Conservation (phyloP, 176 grass and related monocot species). For the Phoenix dactylifera region DNA sequence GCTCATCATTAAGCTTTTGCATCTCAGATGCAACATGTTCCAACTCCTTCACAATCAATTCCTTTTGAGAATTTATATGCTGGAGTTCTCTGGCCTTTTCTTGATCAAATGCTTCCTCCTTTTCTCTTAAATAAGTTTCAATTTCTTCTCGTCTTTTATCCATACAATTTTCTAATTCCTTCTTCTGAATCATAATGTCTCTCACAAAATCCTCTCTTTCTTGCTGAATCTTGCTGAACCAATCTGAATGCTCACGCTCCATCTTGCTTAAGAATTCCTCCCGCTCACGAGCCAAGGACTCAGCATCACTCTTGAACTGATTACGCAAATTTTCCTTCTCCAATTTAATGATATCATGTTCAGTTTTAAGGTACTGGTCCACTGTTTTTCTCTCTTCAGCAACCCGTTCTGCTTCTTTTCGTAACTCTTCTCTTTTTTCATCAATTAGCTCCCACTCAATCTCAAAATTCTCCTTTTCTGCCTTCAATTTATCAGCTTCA, state of each 20-base stretch:
- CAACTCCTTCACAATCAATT: constrained; percentile 38
- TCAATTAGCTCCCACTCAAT: constrained; percentile 91
- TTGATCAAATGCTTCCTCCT: constrained; percentile 48
- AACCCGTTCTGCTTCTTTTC: constrained; percentile 53
- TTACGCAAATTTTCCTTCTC: constrained; percentile 63
- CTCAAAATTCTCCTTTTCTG: constrained; percentile 93
- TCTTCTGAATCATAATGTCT: constrained; percentile 65
- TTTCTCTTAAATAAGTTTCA: constrained; percentile 66
- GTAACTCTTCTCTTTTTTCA: constrained; percentile 74
- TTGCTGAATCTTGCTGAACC: constrained; percentile 56
- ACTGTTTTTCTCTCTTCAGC: constrained; percentile 56
- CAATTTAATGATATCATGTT: constrained; percentile 58
- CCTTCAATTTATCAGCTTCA: constrained; percentile 69
- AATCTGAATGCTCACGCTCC: constrained; percentile 61
- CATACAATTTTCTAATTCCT: constrained; percentile 57
- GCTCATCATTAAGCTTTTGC: constrained; percentile 82
- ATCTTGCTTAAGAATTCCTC: constrained; percentile 73
- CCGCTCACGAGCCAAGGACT: constrained; percentile 60
- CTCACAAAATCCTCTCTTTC: constrained; percentile 71
- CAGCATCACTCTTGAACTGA: constrained; percentile 57
- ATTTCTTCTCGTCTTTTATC: constrained; percentile 59
- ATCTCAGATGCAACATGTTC: constrained; percentile 55
- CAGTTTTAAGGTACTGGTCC: constrained; percentile 45
- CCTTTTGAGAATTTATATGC: constrained; percentile 67
- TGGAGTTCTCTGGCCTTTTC: constrained; percentile 62